These are phyloP conservation scores for Silene noctiflora DNA, from an alignment of 179 eudicot species.

Conservation along the genomic window DNA sequence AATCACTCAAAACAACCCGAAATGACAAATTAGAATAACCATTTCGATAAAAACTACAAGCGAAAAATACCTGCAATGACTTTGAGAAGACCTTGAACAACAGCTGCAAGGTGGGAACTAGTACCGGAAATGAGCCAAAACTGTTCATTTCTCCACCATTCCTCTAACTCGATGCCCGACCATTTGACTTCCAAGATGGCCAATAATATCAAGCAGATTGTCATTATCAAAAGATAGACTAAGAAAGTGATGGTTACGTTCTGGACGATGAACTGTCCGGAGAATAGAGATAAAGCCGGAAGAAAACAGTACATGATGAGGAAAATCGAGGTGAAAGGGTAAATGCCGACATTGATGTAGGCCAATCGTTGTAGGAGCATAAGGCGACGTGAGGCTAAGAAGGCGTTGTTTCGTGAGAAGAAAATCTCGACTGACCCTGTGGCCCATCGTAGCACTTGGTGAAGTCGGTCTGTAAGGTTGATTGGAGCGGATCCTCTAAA, in stretches of 20 bases:
- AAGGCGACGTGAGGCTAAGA: slow-evolving; percentile 48
- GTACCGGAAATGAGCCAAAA: slow-evolving; percentile 90
- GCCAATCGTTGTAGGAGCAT: slow-evolving; percentile 68
- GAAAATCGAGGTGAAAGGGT: slow-evolving; percentile 82
- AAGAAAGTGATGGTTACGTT: slow-evolving; percentile 54
- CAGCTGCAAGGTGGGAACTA: slow-evolving; percentile 79
- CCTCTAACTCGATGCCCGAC: slow-evolving; percentile 76
- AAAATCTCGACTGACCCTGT: slow-evolving; percentile 88
- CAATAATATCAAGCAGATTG: slow-evolving; percentile 51
- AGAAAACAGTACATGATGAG: slow-evolving; percentile 83
- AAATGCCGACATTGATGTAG: slow-evolving; percentile 71
- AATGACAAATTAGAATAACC: too few relatives aligned
- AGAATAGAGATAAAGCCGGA: slow-evolving; percentile 79
- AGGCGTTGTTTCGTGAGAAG: slow-evolving; percentile 80
- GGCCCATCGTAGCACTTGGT: slow-evolving; percentile 92
- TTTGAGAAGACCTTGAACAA: slow-evolving; percentile 75
- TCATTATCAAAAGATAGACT: slow-evolving; percentile 48
- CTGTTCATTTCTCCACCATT: slow-evolving; percentile 96
- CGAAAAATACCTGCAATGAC: slow-evolving; percentile 61
- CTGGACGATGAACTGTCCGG: slow-evolving; percentile 74
- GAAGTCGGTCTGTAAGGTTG: slow-evolving; percentile 77
- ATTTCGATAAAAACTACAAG: background rate
- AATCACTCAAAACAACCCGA: background rate
- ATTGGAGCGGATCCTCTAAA: slow-evolving; percentile 87
- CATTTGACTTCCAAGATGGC: slow-evolving; percentile 80